These are phyloP conservation scores for Thermothelomyces thermophilus DNA, from an alignment of 2,329 filamentous ascomycete species.

Conservation along the genomic window DNA sequence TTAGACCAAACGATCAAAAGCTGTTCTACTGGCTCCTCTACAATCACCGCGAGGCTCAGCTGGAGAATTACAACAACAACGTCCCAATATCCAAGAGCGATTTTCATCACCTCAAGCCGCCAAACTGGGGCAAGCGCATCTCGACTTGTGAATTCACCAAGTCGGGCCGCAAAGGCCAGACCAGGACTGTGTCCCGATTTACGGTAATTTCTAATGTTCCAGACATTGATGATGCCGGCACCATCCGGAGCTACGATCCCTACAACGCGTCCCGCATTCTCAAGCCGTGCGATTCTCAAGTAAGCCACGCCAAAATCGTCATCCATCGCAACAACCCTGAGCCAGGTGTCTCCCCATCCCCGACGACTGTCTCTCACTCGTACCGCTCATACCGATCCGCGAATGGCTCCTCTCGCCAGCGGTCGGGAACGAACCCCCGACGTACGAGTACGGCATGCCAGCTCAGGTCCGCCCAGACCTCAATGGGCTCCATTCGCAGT, in stretches of 20 bases:
- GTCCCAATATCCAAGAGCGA: constrained; percentile 84
- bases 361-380: constrained; percentile 32
- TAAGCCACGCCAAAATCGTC: constrained; percentile 59
- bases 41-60: constrained; percentile 73
- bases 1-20: constrained; percentile 79
- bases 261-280: constrained; percentile 62
- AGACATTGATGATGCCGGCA: constrained; percentile 43
- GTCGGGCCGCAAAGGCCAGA: constrained; percentile 39
- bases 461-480: constrained; percentile 33
- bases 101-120: constrained; percentile 69
- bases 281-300: constrained; percentile 38
- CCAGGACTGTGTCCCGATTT: constrained; percentile 53
- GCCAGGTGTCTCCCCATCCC: constrained; percentile 27
- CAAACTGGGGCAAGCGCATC: constrained; percentile 51
- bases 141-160: constrained; percentile 56
- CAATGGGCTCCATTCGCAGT: constrained; percentile 46
- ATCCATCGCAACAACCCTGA: constrained; percentile 51
- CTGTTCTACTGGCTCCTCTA: constrained; percentile 83
- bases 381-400: constrained; percentile 24
- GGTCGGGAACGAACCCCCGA: constrained; percentile 29
- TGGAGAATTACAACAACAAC: constrained; percentile 79
- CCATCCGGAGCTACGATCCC: constrained; percentile 69
- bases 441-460: constrained; percentile 27
- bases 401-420: constrained; percentile 23
- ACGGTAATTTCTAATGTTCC: constrained; percentile 58